Evolutionary conservation across 106 monocot genomes (phyloP).

Genomic region (Dendrobium nobile): DNA sequence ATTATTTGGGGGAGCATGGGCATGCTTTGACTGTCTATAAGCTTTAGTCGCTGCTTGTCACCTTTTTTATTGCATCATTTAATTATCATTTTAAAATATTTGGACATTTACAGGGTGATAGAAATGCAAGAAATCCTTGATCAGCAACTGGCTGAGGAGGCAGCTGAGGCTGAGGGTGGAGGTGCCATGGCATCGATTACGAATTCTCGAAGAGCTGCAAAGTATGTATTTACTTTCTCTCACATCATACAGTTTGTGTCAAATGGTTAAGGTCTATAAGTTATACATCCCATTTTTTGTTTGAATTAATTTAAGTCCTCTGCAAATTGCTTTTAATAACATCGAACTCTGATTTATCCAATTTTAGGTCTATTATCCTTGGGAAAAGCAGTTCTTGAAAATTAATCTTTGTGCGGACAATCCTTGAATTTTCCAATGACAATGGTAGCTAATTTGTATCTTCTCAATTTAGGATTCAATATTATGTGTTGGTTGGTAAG

Average conservation of each 20-base stretch:
- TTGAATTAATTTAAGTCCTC: background rate
- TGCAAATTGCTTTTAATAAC: background rate
- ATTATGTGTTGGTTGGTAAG: background rate
- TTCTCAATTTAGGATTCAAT: background rate
- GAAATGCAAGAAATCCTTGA: constrained; percentile 99
- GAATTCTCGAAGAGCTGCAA: constrained; percentile 83
- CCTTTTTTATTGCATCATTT: background rate
- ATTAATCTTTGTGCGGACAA: background rate
- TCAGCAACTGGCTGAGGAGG: constrained; percentile 94
- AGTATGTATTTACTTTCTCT: constrained; percentile 30
- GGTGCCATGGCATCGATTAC: constrained; percentile 75
- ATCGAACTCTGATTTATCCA: background rate
- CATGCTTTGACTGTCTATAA: background rate
- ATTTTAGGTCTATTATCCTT: background rate
- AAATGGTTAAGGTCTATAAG: background rate
- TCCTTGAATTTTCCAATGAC: background rate
- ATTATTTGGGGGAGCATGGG: background rate
- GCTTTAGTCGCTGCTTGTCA: background rate
- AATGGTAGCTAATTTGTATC: background rate
- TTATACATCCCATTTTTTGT: background rate
- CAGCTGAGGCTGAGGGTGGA: constrained; percentile 96
- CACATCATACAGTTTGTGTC: background rate
- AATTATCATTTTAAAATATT: background rate
- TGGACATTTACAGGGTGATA: constrained; percentile 50
- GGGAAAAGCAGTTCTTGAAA: background rate